Evolutionary conservation across 495 filamentous ascomycete species (phyloP), one percentile per base, ranked within the genome.

Genomic region (Cryomyces minteri): DNA sequence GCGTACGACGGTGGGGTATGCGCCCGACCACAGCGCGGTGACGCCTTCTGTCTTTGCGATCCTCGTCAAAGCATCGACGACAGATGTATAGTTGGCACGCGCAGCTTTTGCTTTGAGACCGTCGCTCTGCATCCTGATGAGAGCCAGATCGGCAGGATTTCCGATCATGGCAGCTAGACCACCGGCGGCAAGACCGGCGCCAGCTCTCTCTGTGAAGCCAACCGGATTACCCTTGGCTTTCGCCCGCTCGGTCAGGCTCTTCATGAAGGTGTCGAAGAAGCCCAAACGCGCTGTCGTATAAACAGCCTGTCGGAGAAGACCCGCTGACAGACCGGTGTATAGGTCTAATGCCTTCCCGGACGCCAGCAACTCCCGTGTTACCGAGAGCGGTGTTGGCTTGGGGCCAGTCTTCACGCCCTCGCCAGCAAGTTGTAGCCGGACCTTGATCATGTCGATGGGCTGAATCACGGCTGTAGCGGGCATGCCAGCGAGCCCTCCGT

Each of bases 361-460:
- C 6, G 84, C 78, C 49, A 98, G 70, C 58, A 98, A 88, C 43
- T 94, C 80, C 47, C 77, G 72, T 11, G 88, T 82, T 44, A 98
- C 74, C 6, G 77, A 72, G 30, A 95, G 56, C 1, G 90, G 79
- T 0, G 82, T 81, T 2, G 92, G 80, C 43, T 79, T 80, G 9
- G 84, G 80, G 3, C 85, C 84, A 3, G 77, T 77, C 47, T 80
- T 73, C 44, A 74, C 72, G 40, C 92, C 90, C 58, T 95, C 88
- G 50, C 88, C 88, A 5, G 90, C 90, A 8, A 98, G 75, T 58
- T 98, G 90, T 48, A 98, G 73, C 43, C 90, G 86, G 50, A 98
- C 90, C 62, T 98, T 98, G 62, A 98, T 76, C 90, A 98, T 98
- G 65, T 98, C 90, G 57, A 98, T 79, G 38, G 90, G 90, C 57